Percentiles rank a stretch among this genome's conserved stretches.
Conservation (phyloP, 2,329 filamentous ascomycete species). For the Fusarium dlaminii region DNA sequence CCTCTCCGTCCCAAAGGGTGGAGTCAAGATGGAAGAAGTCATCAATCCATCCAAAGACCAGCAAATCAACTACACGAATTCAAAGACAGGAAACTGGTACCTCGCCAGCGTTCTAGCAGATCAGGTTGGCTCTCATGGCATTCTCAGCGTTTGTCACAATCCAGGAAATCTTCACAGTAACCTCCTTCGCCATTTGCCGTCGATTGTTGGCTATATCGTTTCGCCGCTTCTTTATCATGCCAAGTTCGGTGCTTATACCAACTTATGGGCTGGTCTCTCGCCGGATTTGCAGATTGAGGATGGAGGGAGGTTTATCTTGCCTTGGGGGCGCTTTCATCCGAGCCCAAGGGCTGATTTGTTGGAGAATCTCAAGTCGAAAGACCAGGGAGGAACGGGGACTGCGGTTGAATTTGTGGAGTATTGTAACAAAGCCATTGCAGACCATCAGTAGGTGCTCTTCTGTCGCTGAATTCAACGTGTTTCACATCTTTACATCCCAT, state of each 20-base stretch:
- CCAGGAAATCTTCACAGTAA: slow-evolving; percentile 24
- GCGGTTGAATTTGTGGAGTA: slow-evolving; percentile 17
- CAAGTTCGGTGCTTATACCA: slow-evolving; percentile 12
- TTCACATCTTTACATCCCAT: not conserved
- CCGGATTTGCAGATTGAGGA: slow-evolving; percentile 11
- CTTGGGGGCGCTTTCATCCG: slow-evolving; percentile 16
- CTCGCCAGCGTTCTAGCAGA: slow-evolving; percentile 5
- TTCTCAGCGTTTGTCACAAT: slow-evolving; percentile 19
- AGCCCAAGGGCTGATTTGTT: slow-evolving; percentile 6
- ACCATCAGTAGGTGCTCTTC: not conserved
- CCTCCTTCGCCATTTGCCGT: slow-evolving; percentile 18
- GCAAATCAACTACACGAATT: slow-evolving; percentile 18
- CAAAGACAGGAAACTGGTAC: slow-evolving; percentile 32
- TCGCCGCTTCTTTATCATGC: slow-evolving; percentile 14
- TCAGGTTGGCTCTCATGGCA: not conserved
- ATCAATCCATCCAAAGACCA: not conserved
- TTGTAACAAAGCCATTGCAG: slow-evolving; percentile 1
- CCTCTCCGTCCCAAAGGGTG: slow-evolving; percentile 3
- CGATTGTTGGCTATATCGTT: not conserved
- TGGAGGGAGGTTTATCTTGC: slow-evolving; percentile 15
- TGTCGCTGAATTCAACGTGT: not conserved
- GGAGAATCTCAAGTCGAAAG: slow-evolving; percentile 3
- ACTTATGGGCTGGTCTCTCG: slow-evolving; percentile 9
- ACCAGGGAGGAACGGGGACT: slow-evolving; percentile 9
- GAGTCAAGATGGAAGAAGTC: slow-evolving; percentile 10